A percentile compares a stretch with the other conserved stretches of the same genome.
These are phyloP conservation scores for Solanum stenotomum DNA, from an alignment of 257 asterid species.

Conservation along the genomic window DNA sequence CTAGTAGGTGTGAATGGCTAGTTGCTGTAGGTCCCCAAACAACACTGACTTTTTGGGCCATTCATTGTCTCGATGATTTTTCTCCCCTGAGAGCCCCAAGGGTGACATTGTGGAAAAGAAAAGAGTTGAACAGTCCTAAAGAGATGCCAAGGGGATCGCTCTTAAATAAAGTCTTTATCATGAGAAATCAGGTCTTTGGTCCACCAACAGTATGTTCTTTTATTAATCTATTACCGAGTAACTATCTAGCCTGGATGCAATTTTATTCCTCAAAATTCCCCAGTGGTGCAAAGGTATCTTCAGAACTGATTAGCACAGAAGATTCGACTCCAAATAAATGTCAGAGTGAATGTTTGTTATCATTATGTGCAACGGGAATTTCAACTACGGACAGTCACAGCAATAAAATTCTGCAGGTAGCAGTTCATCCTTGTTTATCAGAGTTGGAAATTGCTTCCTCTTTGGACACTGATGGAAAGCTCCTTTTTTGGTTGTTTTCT, in stretches of 20 bases:
- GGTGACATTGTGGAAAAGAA: slow-evolving; percentile 76
- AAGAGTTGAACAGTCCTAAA: slow-evolving; percentile 31
- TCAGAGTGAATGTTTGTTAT: slow-evolving; percentile 20
- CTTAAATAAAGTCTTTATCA: slow-evolving; percentile 43
- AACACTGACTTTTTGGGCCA: slow-evolving; percentile 59
- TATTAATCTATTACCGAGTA: slow-evolving; percentile 53
- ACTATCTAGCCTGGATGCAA: slow-evolving; percentile 60
- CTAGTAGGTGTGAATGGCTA: slow-evolving; percentile 88
- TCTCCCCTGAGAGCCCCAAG: slow-evolving; percentile 91
- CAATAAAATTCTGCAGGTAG: slow-evolving; percentile 61
- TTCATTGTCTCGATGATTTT: slow-evolving; percentile 90
- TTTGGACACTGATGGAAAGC: slow-evolving; percentile 59
- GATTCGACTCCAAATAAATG: slow-evolving; percentile 25
- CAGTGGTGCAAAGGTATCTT: slow-evolving; percentile 29
- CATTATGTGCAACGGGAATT: slow-evolving; percentile 39
- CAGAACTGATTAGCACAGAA: slow-evolving; percentile 23
- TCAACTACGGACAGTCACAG: slow-evolving; percentile 57
- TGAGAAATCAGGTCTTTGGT: slow-evolving; percentile 58
- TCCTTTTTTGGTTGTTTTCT: slow-evolving; percentile 72
- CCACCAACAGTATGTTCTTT: slow-evolving; percentile 70
- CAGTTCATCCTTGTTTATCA: slow-evolving; percentile 61
- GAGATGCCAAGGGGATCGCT: slow-evolving; percentile 34
- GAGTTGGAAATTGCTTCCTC: slow-evolving; percentile 78
- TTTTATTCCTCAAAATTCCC: slow-evolving; percentile 40
- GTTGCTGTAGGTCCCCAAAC: slow-evolving; percentile 72